Evolutionary conservation across 2,329 filamentous ascomycete species (phyloP).

Genomic region (Alternaria triticina): DNA sequence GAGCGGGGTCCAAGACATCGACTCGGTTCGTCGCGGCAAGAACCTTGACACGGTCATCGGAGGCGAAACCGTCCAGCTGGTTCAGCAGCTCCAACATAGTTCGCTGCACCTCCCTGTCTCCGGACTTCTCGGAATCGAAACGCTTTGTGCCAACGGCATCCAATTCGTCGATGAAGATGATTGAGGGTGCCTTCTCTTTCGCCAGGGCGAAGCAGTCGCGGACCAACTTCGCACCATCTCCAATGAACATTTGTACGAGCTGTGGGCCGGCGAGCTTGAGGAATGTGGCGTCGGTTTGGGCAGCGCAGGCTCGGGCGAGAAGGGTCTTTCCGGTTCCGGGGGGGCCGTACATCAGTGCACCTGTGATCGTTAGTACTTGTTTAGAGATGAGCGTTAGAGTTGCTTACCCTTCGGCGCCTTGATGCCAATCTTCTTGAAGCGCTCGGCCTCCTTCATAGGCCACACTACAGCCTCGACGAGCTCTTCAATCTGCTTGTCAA

Average conservation of each 20-base stretch:
- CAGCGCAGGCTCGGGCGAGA: constrained; percentile 92
- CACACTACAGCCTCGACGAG: constrained; percentile 97
- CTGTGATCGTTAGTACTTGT: constrained; percentile 47
- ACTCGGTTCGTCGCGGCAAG: constrained; percentile 93
- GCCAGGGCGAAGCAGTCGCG: constrained; percentile 96
- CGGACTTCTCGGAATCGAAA: constrained; percentile 97
- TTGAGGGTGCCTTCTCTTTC: constrained; percentile 98
- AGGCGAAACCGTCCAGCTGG: constrained; percentile 97
- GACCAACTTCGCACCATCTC: constrained; percentile 96
- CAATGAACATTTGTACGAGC: constrained; percentile 99
- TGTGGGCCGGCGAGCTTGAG: constrained; percentile 97
- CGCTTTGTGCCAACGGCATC: constrained; percentile 99
- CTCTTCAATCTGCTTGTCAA: constrained; percentile 99
- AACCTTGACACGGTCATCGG: constrained; percentile 95
- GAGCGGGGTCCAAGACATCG: constrained; percentile 88
- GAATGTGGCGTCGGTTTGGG: constrained; percentile 98
- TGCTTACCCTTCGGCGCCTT: constrained; percentile 93
- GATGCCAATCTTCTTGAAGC: constrained; percentile 99
- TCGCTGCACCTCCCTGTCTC: constrained; percentile 95
- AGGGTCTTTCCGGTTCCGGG: constrained; percentile 91
- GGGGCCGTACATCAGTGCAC: constrained; percentile 96
- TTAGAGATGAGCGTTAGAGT: background rate
- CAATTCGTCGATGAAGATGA: constrained; percentile 99
- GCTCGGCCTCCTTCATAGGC: constrained; percentile 99
- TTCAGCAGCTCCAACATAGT: constrained; percentile 99